These are phyloP conservation scores for Lentinula sp. DNA, from an alignment of 768 basidiomycete species.

Conservation along the genomic window DNA sequence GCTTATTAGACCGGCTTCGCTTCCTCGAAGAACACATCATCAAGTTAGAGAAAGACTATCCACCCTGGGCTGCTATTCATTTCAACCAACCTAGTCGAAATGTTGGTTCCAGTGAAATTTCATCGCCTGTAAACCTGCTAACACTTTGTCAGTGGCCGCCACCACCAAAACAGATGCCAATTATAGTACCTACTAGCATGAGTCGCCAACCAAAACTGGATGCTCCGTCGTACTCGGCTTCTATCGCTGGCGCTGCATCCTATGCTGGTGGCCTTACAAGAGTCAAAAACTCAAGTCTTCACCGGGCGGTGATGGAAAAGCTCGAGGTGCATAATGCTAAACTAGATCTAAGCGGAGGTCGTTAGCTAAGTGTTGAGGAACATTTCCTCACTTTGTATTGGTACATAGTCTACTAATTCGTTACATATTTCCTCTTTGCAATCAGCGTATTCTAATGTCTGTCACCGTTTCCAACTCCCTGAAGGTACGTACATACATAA, in stretches of 20 bases:
- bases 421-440: too few relatives aligned
- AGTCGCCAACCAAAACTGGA: slow-evolving; percentile 14
- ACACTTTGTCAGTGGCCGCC: slow-evolving; percentile 64
- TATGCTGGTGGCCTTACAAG: slow-evolving; percentile 14
- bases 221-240: slow-evolving; percentile 4
- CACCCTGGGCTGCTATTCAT: slow-evolving; percentile 85
- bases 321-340: slow-evolving; percentile 71
- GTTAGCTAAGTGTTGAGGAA: neutral
- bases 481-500: too few relatives aligned
- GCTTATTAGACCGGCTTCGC: slow-evolving; percentile 57
- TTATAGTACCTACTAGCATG: slow-evolving; percentile 71
- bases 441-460: too few relatives aligned
- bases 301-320: slow-evolving; percentile 68
- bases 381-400: too few relatives aligned
- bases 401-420: too few relatives aligned
- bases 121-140: neutral
- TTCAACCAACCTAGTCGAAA: slow-evolving; percentile 81
- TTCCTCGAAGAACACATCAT: slow-evolving; percentile 75
- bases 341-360: slow-evolving; percentile 13
- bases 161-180: slow-evolving; percentile 70
- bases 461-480: too few relatives aligned
- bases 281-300: slow-evolving; percentile 52
- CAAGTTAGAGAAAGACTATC: slow-evolving; percentile 74
- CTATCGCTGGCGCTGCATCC: slow-evolving; percentile 10
- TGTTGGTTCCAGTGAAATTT: slow-evolving; percentile 36